Conservation (phyloP, 2,329 filamentous ascomycete genomes). For the Didymosphaeria variabile region DNA sequence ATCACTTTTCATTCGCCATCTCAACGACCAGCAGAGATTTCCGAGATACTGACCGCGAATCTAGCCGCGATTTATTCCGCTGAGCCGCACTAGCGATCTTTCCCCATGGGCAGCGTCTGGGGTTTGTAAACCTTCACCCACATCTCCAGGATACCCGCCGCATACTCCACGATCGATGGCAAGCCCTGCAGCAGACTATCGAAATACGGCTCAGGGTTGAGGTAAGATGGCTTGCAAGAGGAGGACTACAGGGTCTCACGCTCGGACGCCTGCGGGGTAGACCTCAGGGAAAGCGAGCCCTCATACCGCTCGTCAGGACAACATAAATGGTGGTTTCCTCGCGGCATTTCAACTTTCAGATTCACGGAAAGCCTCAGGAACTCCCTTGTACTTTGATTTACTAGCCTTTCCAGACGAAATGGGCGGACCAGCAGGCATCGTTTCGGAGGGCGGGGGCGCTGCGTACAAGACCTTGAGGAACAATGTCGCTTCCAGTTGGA, state of each 20-base stretch:
- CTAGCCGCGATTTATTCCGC: background rate
- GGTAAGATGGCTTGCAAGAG: background rate
- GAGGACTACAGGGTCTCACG: background rate
- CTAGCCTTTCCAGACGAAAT: background rate
- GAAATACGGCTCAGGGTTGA: background rate
- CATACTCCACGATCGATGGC: background rate
- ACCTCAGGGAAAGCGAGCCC: background rate
- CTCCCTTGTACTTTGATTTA: background rate
- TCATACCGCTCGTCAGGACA: background rate
- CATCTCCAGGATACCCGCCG: background rate
- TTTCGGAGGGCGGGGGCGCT: background rate
- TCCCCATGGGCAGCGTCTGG: constrained; percentile 6
- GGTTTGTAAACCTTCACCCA: background rate
- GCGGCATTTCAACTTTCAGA: background rate
- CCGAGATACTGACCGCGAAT: constrained; percentile 4
- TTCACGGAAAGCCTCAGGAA: background rate
- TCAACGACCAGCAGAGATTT: background rate
- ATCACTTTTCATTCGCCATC: background rate
- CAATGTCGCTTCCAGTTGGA: background rate
- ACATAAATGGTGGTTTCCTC: background rate
- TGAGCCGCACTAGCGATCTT: background rate
- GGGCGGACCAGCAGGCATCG: constrained; percentile 1
- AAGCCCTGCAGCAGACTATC: background rate
- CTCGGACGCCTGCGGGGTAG: constrained; percentile 11
- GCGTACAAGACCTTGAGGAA: constrained; percentile 4